Evolutionary conservation across 2,329 filamentous ascomycete genomes (phyloP).

Genomic region (Penicillium brevicompactum): DNA sequence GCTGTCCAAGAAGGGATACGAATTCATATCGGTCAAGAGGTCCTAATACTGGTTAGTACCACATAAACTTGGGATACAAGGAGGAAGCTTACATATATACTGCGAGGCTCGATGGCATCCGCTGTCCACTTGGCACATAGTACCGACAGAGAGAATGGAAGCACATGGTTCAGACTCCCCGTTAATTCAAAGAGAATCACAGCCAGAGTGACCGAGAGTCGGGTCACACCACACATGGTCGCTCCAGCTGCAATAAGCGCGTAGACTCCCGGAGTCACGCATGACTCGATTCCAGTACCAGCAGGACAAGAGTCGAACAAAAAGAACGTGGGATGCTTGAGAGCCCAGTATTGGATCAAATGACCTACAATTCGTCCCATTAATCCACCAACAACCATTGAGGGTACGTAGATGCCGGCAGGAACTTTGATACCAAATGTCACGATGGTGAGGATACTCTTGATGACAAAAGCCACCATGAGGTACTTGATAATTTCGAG

Average conservation of each 20-base stretch:
- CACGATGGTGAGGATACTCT: conserved; percentile 82
- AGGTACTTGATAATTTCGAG: conserved; percentile 72
- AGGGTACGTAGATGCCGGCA: conserved; percentile 95
- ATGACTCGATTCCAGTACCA: conserved; percentile 69
- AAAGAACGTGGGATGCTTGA: conserved; percentile 69
- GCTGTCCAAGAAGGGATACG: conserved; percentile 96
- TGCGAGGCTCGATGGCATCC: conserved; percentile 89
- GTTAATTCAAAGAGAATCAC: conserved; percentile 97
- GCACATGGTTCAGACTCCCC: conserved; percentile 88
- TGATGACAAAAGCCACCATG: conserved; percentile 80
- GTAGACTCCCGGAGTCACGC: conserved; percentile 96
- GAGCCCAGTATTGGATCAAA: conserved; percentile 76
- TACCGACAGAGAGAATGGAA: conserved; percentile 90
- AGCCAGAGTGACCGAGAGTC: conserved; percentile 87
- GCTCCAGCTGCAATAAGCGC: conserved; percentile 91
- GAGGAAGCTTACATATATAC: conserved; percentile 72
- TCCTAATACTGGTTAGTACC: conserved; percentile 57
- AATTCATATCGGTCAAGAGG: conserved; percentile 92
- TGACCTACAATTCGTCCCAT: conserved; percentile 89
- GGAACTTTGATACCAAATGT: conserved; percentile 97
- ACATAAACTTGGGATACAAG: not conserved
- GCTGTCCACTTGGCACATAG: conserved; percentile 98
- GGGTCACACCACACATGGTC: conserved; percentile 96
- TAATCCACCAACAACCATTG: conserved; percentile 95
- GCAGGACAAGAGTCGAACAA: conserved; percentile 76